Evolutionary conservation across 2,329 filamentous ascomycete species (phyloP).

Genomic region (Pestalotiopsis sp.): DNA sequence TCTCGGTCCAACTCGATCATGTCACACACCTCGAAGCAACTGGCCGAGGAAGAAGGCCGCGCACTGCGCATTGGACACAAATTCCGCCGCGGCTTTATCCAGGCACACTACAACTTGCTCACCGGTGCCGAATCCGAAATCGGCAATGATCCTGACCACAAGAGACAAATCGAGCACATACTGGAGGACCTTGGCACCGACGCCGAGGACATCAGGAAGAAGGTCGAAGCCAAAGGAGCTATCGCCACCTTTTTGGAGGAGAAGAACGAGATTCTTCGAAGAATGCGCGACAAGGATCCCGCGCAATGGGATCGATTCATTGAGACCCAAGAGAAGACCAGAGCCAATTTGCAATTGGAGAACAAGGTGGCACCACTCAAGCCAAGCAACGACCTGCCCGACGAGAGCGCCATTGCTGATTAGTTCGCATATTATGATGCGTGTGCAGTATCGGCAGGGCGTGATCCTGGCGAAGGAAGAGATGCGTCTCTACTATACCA

Average conservation of each 20-base stretch:
- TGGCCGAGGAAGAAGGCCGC: slow-evolving; percentile 60
- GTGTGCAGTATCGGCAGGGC: background rate
- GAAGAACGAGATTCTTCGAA: slow-evolving; percentile 49
- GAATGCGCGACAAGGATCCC: slow-evolving; percentile 63
- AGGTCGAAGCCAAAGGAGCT: slow-evolving; percentile 60
- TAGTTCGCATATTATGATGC: slow-evolving; percentile 17
- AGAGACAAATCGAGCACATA: slow-evolving; percentile 59
- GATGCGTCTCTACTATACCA: background rate
- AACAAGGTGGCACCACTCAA: slow-evolving; percentile 21
- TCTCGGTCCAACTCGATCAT: slow-evolving; percentile 57
- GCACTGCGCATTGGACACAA: slow-evolving; percentile 58
- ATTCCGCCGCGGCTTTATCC: slow-evolving; percentile 56
- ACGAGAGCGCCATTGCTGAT: slow-evolving; percentile 47
- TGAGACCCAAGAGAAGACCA: slow-evolving; percentile 62
- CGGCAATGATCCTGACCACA: slow-evolving; percentile 51
- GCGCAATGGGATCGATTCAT: slow-evolving; percentile 67
- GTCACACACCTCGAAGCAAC: slow-evolving; percentile 50
- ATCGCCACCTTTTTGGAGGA: slow-evolving; percentile 64
- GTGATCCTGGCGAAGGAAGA: background rate
- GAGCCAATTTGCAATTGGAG: slow-evolving; percentile 49
- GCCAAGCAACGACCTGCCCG: slow-evolving; percentile 17
- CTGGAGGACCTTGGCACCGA: slow-evolving; percentile 66
- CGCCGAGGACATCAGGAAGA: slow-evolving; percentile 57
- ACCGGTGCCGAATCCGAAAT: slow-evolving; percentile 50
- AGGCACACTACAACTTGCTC: slow-evolving; percentile 54